These are phyloP conservation scores for Penstemon barbatus DNA, from an alignment of 257 asterid species.

Conservation along the genomic window DNA sequence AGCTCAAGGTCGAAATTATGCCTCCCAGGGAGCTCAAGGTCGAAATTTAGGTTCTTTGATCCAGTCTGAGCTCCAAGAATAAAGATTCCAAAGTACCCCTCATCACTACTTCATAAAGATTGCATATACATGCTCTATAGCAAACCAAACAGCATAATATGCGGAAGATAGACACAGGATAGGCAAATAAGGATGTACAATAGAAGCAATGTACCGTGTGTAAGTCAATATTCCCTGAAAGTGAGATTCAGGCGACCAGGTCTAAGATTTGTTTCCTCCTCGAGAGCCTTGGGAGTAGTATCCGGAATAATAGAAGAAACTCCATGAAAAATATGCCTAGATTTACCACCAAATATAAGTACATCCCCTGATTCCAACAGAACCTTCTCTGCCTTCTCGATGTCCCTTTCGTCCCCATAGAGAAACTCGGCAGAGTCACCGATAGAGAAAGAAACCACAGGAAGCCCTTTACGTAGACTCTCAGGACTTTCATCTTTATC, in stretches of 20 bases:
- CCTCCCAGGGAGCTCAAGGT: too few relatives aligned
- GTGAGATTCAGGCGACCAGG: slow-evolving; percentile 87
- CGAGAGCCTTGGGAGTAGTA: slow-evolving; percentile 53
- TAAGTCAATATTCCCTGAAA: slow-evolving; percentile 58
- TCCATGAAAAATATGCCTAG: slow-evolving; percentile 80
- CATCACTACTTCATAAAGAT: too few relatives aligned
- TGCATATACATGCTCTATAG: too few relatives aligned
- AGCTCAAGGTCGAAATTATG: too few relatives aligned
- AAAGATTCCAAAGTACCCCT: too few relatives aligned
- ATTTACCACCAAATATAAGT: slow-evolving; percentile 69
- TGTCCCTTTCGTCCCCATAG: slow-evolving; percentile 53
- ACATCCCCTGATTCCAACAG: slow-evolving; percentile 77
- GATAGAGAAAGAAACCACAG: slow-evolving; percentile 82
- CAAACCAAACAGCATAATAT: too few relatives aligned
- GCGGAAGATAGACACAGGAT: too few relatives aligned
- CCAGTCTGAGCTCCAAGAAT: too few relatives aligned
- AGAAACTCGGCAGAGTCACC: slow-evolving; percentile 78
- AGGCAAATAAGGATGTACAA: not conserved
- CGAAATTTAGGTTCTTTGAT: too few relatives aligned
- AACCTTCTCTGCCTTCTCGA: slow-evolving; percentile 46
- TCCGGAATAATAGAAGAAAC: slow-evolving; percentile 45
- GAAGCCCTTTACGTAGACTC: slow-evolving; percentile 59
- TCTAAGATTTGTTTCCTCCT: slow-evolving; percentile 49
- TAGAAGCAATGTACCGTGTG: slow-evolving; percentile 16
- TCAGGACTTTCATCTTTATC: slow-evolving; percentile 75